Conservation (phyloP, 129 eudicot genomes). For the Smallanthus sonchifolius region DNA sequence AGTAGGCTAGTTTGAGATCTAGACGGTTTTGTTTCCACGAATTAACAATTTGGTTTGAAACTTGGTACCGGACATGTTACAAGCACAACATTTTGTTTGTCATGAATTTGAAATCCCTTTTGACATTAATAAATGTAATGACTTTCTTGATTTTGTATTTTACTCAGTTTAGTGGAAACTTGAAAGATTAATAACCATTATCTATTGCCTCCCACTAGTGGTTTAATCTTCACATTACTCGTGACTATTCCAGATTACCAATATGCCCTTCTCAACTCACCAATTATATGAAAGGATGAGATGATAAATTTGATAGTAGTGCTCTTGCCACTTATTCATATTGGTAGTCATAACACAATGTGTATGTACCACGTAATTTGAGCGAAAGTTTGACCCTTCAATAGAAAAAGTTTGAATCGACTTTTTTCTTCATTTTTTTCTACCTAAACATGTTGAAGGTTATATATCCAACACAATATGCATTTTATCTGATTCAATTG, state of each 20-base stretch:
- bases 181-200: constrained; percentile 20
- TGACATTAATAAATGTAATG: not conserved
- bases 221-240: constrained; percentile 11
- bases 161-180: constrained; percentile 26
- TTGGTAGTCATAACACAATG: too few species aligned
- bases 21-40: not conserved
- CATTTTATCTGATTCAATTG: too few species aligned
- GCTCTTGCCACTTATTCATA: not conserved
- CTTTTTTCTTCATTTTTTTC: too few species aligned
- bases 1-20: too few species aligned
- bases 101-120: constrained; percentile 17
- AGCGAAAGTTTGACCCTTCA: too few species aligned
- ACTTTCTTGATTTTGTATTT: constrained; percentile 13
- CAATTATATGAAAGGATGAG: not conserved
- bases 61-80: too few species aligned
- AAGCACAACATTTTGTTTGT: not conserved
- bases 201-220: constrained; percentile 30
- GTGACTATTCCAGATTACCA: not conserved
- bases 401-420: too few species aligned
- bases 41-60: not conserved
- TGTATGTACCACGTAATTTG: too few species aligned
- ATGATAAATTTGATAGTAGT: not conserved
- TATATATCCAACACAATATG: too few species aligned
- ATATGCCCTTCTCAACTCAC: not conserved
- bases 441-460: too few species aligned